Conservation (phyloP, 768 basidiomycete genomes). For the Saitozyma podzolica region DNA sequence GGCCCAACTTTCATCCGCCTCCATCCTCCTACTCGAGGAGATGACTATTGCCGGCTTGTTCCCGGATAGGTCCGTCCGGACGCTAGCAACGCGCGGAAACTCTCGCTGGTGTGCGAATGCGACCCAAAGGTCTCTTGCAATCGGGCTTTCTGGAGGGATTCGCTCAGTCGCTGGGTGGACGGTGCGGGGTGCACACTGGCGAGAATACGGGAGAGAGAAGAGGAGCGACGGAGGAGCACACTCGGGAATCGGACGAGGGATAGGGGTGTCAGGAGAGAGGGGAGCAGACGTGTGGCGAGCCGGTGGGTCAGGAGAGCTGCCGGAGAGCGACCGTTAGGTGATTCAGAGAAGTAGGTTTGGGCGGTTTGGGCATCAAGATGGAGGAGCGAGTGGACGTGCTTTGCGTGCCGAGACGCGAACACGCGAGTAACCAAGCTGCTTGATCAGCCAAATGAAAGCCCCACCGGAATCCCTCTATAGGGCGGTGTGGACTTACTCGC, state of each 20-base stretch:
- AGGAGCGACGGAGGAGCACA: conserved; percentile 41
- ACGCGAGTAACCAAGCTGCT: conserved; percentile 42
- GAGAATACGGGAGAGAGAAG: conserved; percentile 44
- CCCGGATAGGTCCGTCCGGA: conserved; percentile 35
- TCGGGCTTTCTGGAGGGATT: conserved; percentile 44
- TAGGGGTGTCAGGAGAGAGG: conserved; percentile 45
- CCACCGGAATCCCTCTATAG: background rate
- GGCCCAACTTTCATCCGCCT: conserved; percentile 38
- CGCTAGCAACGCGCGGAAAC: conserved; percentile 39
- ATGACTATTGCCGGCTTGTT: conserved; percentile 41
- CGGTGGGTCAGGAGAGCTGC: conserved; percentile 36
- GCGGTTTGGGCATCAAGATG: conserved; percentile 52
- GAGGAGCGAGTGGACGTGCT: conserved; percentile 40
- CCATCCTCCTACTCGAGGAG: conserved; percentile 31
- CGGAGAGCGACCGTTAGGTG: conserved; percentile 25
- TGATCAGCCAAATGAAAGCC: background rate
- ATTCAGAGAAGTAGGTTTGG: conserved; percentile 47
- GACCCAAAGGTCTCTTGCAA: conserved; percentile 47
- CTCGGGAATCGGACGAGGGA: conserved; percentile 46
- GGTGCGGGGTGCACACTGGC: conserved; percentile 40
- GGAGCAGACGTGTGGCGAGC: conserved; percentile 39
- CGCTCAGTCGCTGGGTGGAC: conserved; percentile 32
- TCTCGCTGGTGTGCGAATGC: conserved; percentile 40
- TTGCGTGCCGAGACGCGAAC: conserved; percentile 46
- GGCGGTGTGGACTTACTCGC: conserved; percentile 39